Conservation (phyloP, 495 filamentous ascomycete species). For the Penicillium daleae region DNA sequence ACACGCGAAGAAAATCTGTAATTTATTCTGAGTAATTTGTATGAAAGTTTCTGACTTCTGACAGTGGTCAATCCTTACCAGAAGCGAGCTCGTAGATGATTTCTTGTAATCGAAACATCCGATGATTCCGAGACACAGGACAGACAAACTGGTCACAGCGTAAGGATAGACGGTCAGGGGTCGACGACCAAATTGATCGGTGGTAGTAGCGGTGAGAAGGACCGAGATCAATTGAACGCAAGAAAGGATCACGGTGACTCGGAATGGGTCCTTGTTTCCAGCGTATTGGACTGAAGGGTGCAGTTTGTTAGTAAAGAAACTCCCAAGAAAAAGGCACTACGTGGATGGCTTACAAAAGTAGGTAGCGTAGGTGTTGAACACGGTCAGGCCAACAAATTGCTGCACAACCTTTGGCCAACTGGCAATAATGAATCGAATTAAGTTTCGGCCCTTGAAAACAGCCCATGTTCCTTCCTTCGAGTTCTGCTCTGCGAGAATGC, state of each 20-base stretch:
- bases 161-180: conserved; percentile 45
- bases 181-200: conserved; percentile 44
- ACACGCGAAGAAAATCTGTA: conserved; percentile 41
- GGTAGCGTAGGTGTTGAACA: conserved; percentile 47
- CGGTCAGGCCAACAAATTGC: conserved; percentile 45
- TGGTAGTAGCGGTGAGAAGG: conserved; percentile 34
- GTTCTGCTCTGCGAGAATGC: conserved; percentile 34
- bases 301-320: neutral
- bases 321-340: neutral
- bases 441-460: conserved; percentile 45
- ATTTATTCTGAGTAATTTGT: neutral
- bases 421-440: conserved; percentile 44
- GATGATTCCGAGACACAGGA: conserved; percentile 43
- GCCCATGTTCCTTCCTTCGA: conserved; percentile 31
- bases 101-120: conserved; percentile 46
- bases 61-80: conserved; percentile 23
- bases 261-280: conserved; percentile 45
- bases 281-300: conserved; percentile 39
- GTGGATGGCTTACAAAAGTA: conserved; percentile 42
- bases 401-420: conserved; percentile 48
- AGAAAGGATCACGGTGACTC: conserved; percentile 45
- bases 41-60: too few relatives aligned
- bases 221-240: conserved; percentile 47
- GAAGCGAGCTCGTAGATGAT: conserved; percentile 35
- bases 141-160: conserved; percentile 39